These are phyloP conservation scores for Lathyrus oleraceus DNA, from an alignment of 306 rosid genomes.

Conservation along the genomic window DNA sequence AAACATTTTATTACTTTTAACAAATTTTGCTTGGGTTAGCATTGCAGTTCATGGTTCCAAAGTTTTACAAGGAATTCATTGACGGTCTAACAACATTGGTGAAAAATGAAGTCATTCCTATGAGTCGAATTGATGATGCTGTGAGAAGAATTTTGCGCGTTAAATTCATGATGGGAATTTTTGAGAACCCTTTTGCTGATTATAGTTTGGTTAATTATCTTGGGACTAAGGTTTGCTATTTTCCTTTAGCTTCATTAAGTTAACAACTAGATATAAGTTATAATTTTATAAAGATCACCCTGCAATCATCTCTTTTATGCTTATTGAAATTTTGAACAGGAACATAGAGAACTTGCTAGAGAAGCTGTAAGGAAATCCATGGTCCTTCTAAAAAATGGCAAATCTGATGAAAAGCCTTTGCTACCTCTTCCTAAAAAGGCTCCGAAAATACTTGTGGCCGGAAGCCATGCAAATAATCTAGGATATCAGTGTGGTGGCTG, in stretches of 20 bases:
- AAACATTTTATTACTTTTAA: conserved; percentile 11
- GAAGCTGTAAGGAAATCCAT: conserved; percentile 56
- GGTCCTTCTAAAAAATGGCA: conserved; percentile 52
- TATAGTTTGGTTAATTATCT: conserved; percentile 42
- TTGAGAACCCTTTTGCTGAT: conserved; percentile 53
- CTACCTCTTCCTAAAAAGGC: conserved; percentile 50
- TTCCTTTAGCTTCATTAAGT: conserved; percentile 2
- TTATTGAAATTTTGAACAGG: conserved; percentile 36
- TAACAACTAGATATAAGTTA: not conserved
- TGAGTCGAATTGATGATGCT: conserved; percentile 55
- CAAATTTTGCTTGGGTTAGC: conserved; percentile 29
- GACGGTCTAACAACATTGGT: conserved; percentile 45
- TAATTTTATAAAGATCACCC: not conserved
- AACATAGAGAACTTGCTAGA: conserved; percentile 48
- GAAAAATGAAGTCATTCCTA: conserved; percentile 43
- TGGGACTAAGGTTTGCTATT: conserved; percentile 46
- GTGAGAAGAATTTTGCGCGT: conserved; percentile 51
- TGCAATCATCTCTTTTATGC: not conserved
- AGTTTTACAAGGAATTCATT: conserved; percentile 39
- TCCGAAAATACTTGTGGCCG: conserved; percentile 53
- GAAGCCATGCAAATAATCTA: conserved; percentile 59
- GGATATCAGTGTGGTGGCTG: conserved; percentile 68
- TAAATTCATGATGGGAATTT: conserved; percentile 53
- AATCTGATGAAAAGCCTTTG: conserved; percentile 34
- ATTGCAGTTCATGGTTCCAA: conserved; percentile 51